Evolutionary conservation across 257 asterid genomes (phyloP), one percentile per base, ranked within the genome.

Genomic region (Solanum neorickii): DNA sequence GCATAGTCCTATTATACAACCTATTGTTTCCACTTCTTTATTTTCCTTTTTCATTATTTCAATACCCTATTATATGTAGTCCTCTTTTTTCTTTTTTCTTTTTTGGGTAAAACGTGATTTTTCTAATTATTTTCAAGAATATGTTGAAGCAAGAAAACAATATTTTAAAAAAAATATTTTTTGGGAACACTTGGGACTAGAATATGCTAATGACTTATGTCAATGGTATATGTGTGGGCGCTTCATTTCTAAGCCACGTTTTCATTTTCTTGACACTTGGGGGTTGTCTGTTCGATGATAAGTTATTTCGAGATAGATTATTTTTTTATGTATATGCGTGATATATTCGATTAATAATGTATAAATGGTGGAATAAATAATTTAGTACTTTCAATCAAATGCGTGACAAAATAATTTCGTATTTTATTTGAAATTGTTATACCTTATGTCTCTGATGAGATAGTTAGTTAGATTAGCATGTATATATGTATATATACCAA

Each of bases 1-100:
- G 27, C 92, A 88, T 12, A 91, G 4, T 7, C 94, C 94, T 33
- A 92, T 78, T 11, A 69, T 35, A 77, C 94, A 90, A 4, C 94
- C 94, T 56, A 90, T 12, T 4, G 35, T 39, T 27, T 74, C 87
- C 59, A 62, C 87, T 87, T 92, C 94, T 11, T 82, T 83, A 27
- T 88, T 89, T 83, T 83, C 86, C 62, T 47, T 35, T 42, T 73
- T 89, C 92, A 86, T 86, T 69, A 89, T 60, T 80, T 75, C 12
- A 3, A n/a, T 42, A 8, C 23, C 49, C 82, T 0, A 44, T 0
- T 44, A 77, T n/a, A 44, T 1, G 0, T 13, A 0, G 0, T 14
- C n/a, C 49, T 44, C 6, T 46, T 7, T 2, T 2, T 21, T 31
- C 31, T 49, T 49, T 6, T 6, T 49, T 49, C 15, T 6, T 16